These are phyloP conservation scores for Ascocoryne sarcoides DNA, from an alignment of 2,329 filamentous ascomycete genomes.

Conservation along the genomic window DNA sequence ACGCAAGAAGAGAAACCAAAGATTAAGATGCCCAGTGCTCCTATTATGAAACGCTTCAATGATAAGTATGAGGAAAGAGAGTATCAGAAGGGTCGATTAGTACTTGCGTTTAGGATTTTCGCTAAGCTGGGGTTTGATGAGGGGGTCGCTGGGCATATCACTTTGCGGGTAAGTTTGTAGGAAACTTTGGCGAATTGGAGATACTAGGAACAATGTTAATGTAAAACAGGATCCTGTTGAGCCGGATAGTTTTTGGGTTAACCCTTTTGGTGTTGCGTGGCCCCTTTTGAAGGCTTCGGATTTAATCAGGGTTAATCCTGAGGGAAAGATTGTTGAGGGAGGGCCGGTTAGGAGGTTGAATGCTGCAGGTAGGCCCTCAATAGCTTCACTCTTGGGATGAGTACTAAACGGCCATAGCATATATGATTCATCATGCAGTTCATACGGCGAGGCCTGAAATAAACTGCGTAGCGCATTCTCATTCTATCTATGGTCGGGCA, in stretches of 20 bases:
- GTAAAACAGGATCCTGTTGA: slow-evolving; percentile 26
- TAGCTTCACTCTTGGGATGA: neutral
- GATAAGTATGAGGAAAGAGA: slow-evolving; percentile 29
- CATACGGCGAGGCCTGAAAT: slow-evolving; percentile 51
- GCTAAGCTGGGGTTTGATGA: slow-evolving; percentile 38
- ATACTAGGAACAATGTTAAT: slow-evolving; percentile 1
- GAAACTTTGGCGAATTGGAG: neutral
- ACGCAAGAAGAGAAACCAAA: slow-evolving; percentile 9
- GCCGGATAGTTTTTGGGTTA: slow-evolving; percentile 29
- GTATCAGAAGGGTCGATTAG: slow-evolving; percentile 36
- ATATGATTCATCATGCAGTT: slow-evolving; percentile 52
- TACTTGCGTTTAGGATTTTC: slow-evolving; percentile 40
- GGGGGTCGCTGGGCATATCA: slow-evolving; percentile 39
- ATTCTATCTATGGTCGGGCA: slow-evolving; percentile 49
- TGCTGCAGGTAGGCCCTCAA: slow-evolving; percentile 20
- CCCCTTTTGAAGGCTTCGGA: slow-evolving; percentile 50
- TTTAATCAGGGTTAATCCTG: slow-evolving; percentile 56
- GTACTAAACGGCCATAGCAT: slow-evolving; percentile 36
- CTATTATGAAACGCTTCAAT: slow-evolving; percentile 15
- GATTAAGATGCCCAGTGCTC: slow-evolving; percentile 3
- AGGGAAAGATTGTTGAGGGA: slow-evolving; percentile 54
- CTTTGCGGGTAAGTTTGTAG: slow-evolving; percentile 24
- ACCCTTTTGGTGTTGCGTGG: slow-evolving; percentile 30
- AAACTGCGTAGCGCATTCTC: slow-evolving; percentile 48
- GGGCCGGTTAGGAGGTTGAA: slow-evolving; percentile 33